phyloP scores from a whole-genome alignment of 2,329 filamentous ascomycete genomes.

The Metarhizium album region DNA sequence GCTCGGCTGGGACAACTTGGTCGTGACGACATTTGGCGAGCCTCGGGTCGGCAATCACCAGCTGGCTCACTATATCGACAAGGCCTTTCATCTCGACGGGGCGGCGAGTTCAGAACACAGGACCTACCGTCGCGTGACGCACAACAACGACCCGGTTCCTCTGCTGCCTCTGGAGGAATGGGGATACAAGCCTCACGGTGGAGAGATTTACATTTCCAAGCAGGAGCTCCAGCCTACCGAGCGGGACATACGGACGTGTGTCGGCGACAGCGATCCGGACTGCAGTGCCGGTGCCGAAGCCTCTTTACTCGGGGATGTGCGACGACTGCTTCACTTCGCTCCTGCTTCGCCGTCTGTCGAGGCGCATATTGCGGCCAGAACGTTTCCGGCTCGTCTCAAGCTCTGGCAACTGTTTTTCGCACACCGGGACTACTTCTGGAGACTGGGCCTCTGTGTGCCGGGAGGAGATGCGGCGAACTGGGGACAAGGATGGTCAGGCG shows the following conservation, averaged over 20 bases:
- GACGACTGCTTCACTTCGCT: conserved; percentile 15
- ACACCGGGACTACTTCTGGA: conserved; percentile 94
- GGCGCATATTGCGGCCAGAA: conserved; percentile 25
- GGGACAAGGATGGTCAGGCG: conserved; percentile 26
- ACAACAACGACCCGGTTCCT: conserved; percentile 78
- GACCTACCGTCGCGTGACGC: conserved; percentile 69
- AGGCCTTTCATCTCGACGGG: conserved; percentile 34
- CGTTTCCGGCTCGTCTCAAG: conserved; percentile 50
- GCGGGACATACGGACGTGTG: conserved; percentile 60
- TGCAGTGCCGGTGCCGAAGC: conserved; percentile 58
- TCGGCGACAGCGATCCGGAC: conserved; percentile 55
- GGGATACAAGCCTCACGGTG: conserved; percentile 76
- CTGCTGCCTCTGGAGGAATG: conserved; percentile 77
- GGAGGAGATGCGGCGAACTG: conserved; percentile 62
- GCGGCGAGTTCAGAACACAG: conserved; percentile 22
- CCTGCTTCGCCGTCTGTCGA: conserved; percentile 14
- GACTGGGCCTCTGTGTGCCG: conserved; percentile 79
- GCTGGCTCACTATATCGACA: conserved; percentile 44
- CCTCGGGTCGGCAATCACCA: conserved; percentile 54
- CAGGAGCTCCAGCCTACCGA: conserved; percentile 54
- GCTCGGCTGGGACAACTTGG: conserved; percentile 62
- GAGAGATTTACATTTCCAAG: conserved; percentile 80
- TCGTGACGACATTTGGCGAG: conserved; percentile 87
- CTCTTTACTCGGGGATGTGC: conserved; percentile 17
- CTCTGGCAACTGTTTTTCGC: conserved; percentile 92